Percentiles rank a stretch among this genome's conserved stretches.
These are phyloP conservation scores for Saccharomyces hybrid DNA, from an alignment of 1,139 yeast species.

Conservation along the genomic window DNA sequence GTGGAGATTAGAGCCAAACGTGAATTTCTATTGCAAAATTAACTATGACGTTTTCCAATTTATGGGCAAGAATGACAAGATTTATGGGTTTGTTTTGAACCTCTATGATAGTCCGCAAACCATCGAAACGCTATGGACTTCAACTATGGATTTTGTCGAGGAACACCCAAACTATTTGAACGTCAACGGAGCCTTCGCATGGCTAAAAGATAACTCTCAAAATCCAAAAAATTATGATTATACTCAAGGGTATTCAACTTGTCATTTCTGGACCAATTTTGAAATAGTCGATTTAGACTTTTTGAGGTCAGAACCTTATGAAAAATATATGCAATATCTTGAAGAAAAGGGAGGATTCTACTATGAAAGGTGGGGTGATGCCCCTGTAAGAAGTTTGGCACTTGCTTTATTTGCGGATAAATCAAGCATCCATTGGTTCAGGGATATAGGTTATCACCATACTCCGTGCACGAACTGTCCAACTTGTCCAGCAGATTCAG, in stretches of 20 bases:
- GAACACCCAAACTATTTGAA: conserved; percentile 54
- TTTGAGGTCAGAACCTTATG: conserved; percentile 64
- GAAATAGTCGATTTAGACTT: conserved; percentile 79
- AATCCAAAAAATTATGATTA: conserved; percentile 23
- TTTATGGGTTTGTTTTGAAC: conserved; percentile 76
- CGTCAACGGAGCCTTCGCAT: conserved; percentile 60
- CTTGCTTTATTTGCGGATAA: conserved; percentile 59
- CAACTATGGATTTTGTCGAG: conserved; percentile 46
- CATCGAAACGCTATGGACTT: conserved; percentile 73
- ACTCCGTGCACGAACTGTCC: conserved; percentile 84
- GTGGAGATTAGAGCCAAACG: conserved; percentile 87
- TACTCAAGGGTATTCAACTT: conserved; percentile 58
- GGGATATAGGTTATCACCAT: conserved; percentile 84
- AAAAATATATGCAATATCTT: conserved; percentile 58
- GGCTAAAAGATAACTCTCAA: conserved; percentile 64
- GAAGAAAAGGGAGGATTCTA: conserved; percentile 78
- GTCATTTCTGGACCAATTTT: conserved; percentile 95
- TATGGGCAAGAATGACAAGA: conserved; percentile 60
- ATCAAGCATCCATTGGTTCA: conserved; percentile 74
- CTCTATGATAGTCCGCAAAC: conserved; percentile 71
- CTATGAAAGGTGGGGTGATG: conserved; percentile 97
- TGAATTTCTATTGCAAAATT: conserved; percentile 72
- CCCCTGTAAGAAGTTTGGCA: conserved; percentile 88
- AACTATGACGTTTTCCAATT: conserved; percentile 69
- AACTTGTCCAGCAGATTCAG: conserved; percentile 33